phyloP scores from a whole-genome alignment of 208 protist species.

The Crithidia brevicula region DNA sequence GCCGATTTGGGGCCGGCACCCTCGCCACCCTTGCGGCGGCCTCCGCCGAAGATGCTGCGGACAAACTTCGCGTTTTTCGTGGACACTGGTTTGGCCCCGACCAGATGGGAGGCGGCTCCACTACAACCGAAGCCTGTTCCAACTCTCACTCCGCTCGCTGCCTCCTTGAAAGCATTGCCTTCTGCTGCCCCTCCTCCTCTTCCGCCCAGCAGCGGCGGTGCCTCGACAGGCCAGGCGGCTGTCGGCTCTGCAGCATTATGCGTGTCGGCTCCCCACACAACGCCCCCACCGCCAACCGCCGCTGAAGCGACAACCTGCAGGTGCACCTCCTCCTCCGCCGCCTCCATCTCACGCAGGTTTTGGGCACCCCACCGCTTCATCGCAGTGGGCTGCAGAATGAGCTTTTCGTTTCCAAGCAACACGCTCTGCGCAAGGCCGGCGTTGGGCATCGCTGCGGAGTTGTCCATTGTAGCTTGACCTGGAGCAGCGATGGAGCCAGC shows the following conservation, averaged over 20 bases:
- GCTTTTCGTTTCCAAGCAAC: constrained; percentile 13
- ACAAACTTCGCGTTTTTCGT: constrained; percentile 44
- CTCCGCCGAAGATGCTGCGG: constrained; percentile 60
- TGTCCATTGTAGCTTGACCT: neutral
- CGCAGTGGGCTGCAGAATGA: constrained; percentile 16
- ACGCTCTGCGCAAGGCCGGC: constrained; percentile 18
- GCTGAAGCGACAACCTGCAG: constrained; percentile 11
- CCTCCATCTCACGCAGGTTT: constrained; percentile 20
- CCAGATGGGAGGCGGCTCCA: too few relatives aligned
- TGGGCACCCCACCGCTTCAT: constrained; percentile 25
- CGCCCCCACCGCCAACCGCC: constrained; percentile 8
- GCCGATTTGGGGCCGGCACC: too few relatives aligned
- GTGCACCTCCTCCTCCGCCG: constrained; percentile 24
- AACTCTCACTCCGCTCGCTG: too few relatives aligned
- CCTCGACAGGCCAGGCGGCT: neutral
- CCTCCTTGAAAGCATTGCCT: neutral
- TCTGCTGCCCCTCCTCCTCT: too few relatives aligned
- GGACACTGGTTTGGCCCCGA: constrained; percentile 20
- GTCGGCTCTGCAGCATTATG: neutral
- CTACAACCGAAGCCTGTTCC: too few relatives aligned
- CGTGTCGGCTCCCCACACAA: constrained; percentile 21
- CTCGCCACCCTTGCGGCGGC: constrained; percentile 15
- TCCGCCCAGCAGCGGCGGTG: too few relatives aligned
- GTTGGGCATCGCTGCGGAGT: neutral
- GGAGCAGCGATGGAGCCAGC: neutral